These are phyloP conservation scores for Saprolegnia diclina DNA, from an alignment of 352 stramenopile species.

Conservation along the genomic window DNA sequence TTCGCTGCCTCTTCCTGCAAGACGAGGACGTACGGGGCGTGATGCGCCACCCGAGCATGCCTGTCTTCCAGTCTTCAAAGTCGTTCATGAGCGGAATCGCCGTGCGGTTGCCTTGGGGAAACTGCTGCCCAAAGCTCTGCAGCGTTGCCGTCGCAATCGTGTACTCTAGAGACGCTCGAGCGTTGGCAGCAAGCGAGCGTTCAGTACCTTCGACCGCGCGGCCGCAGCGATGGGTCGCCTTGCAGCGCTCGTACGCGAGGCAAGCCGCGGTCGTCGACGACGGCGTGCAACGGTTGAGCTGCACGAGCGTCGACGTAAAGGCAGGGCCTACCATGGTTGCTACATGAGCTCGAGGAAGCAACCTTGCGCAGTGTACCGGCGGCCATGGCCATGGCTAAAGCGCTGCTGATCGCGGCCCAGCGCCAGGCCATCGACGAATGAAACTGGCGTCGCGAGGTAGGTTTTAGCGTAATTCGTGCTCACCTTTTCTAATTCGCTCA, in stretches of 20 bases:
- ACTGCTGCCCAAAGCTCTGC: conserved; percentile 78
- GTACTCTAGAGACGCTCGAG: conserved; percentile 53
- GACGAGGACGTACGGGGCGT: conserved; percentile 20
- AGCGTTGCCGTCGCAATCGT: conserved; percentile 57
- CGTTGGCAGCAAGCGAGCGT: not conserved
- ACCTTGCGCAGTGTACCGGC: not conserved
- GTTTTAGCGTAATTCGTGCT: too few relatives aligned
- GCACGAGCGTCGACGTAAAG: conserved; percentile 6
- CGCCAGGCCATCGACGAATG: too few relatives aligned
- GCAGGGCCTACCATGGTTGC: not conserved
- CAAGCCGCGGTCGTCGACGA: conserved; percentile 38
- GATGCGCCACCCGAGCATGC: conserved; percentile 68
- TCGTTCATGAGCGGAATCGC: conserved; percentile 82
- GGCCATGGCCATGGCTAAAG: not conserved
- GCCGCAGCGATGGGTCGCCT: conserved; percentile 90
- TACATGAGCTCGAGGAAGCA: not conserved
- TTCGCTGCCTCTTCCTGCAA: conserved; percentile 21
- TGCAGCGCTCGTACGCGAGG: conserved; percentile 89
- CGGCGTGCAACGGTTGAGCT: conserved; percentile 55
- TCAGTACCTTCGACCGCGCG: conserved; percentile 68
- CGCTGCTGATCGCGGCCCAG: not conserved
- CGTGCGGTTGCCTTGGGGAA: conserved; percentile 63
- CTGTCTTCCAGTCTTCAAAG: conserved; percentile 95
- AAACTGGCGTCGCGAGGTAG: too few relatives aligned
- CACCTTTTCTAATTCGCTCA: too few relatives aligned